Evolutionary conservation across 2,329 filamentous ascomycete genomes (phyloP), one percentile per base, ranked within the genome.

Genomic region (Cercospora berteroae): DNA sequence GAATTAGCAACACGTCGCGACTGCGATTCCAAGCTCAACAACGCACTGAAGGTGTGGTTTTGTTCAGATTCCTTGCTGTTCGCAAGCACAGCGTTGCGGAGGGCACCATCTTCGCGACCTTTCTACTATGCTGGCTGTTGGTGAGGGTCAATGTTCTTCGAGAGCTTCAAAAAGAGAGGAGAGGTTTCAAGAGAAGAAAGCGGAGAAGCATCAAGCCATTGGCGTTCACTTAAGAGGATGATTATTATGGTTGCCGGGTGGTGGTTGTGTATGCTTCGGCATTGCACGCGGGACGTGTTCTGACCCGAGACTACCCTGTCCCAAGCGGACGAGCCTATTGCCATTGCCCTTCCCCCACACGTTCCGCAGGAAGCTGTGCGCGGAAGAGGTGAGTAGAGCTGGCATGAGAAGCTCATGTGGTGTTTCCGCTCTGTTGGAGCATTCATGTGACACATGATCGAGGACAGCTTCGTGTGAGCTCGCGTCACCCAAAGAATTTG

Each of bases 31-130:
- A 29, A 31, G 23, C n/a, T 5, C 12, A 16, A 25, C 27, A 31
- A 39, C 42, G 56, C 33, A 69, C 68, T 31, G 68, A 64, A 63
- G 70, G 68, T 64, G 71, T 67, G n/a, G 69, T 70, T 20, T 66
- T 65, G 57, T 44, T 66, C 12, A 71, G 48, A 60, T 72, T 72
- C 39, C 64, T 70, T 39, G 70, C 68, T 59, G 73, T 72, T 55
- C 71, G 68, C 61, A 70, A 60, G 64, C 66, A 71, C 39, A 73
- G 67, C 9, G 66, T 60, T 18, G 69, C 62, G 16, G 71, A 72
- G 25, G 70, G 67, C 6, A 68, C 63, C 70, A 71, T 70, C 16
- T 50, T 63, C 13, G n/a, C 36, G 18, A 50, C 25, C 18, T 27
- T 63, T 33, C 18, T 52, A 9, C 48, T 60, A n/a, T 9, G n/a